Conservation (phyloP, 176 grass and related monocot genomes). For the Aegilops sharonensis region DNA sequence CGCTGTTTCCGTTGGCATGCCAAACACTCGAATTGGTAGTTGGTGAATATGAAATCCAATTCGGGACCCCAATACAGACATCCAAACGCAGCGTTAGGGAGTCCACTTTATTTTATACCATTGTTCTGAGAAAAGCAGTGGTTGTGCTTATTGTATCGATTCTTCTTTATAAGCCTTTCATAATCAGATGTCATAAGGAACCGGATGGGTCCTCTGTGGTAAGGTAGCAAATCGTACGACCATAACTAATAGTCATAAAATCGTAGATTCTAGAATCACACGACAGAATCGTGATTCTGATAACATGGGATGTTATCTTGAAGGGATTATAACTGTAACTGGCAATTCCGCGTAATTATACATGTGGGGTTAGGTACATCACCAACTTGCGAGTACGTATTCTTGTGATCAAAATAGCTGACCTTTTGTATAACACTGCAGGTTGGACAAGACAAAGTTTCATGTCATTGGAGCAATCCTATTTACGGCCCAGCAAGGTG, state of each 20-base stretch:
- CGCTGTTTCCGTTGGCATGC: too few relatives aligned
- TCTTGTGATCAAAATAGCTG: slow-evolving; percentile 3
- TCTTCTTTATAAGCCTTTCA: background rate
- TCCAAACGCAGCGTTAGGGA: background rate
- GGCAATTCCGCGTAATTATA: background rate
- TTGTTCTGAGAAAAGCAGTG: background rate
- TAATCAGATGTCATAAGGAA: background rate
- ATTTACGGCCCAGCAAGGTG: slow-evolving; percentile 83
- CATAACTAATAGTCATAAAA: background rate
- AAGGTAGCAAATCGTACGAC: background rate
- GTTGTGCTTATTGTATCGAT: background rate
- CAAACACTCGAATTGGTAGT: too few relatives aligned
- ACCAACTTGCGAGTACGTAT: background rate
- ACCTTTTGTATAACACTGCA: slow-evolving; percentile 26
- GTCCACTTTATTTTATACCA: background rate
- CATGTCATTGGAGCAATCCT: slow-evolving; percentile 83
- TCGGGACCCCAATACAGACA: too few relatives aligned
- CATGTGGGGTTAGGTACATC: background rate
- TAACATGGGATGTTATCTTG: background rate
- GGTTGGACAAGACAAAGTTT: slow-evolving; percentile 93
- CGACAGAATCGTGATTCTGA: background rate
- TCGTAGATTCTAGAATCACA: background rate
- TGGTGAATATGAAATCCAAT: too few relatives aligned
- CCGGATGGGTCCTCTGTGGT: background rate
- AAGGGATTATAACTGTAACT: background rate